Conservation (phyloP, 768 basidiomycete species). For the Glaciozyma martinii region DNA sequence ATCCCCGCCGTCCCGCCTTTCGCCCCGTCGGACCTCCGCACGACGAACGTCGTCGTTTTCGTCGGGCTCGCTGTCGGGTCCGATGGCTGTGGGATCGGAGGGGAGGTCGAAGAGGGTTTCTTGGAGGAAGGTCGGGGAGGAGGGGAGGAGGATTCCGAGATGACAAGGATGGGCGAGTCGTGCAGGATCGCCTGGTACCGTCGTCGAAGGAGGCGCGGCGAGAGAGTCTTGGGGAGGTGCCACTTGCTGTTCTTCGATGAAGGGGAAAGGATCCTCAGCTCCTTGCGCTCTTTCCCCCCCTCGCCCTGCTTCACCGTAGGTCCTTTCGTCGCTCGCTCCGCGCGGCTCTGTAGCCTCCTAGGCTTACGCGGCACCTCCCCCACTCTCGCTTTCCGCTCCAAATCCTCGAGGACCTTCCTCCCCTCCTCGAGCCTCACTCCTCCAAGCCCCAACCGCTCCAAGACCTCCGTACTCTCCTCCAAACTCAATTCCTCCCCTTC, state of each 20-base stretch:
- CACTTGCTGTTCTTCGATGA: slow-evolving; percentile 11
- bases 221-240: slow-evolving; percentile 15
- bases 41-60: neutral
- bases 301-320: neutral
- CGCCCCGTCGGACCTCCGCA: neutral
- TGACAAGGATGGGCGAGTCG: slow-evolving; percentile 4
- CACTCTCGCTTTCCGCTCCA: neutral
- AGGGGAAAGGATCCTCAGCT: slow-evolving; percentile 1
- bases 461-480: neutral
- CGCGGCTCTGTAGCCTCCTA: slow-evolving; percentile 10
- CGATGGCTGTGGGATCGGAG: neutral
- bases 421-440: neutral
- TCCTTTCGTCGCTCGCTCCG: neutral
- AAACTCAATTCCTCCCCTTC: neutral
- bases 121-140: neutral
- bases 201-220: slow-evolving; percentile 8
- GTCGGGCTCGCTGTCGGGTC: too few relatives aligned
- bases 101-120: neutral
- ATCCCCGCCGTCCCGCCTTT: neutral
- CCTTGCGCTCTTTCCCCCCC: neutral
- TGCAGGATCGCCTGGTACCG: neutral
- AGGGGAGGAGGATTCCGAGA: too few relatives aligned
- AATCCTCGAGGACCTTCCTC: neutral
- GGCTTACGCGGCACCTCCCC: neutral
- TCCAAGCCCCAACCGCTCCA: neutral